Evolutionary conservation across 495 filamentous ascomycete genomes (phyloP).

Genomic region (Penicillium taxi): DNA sequence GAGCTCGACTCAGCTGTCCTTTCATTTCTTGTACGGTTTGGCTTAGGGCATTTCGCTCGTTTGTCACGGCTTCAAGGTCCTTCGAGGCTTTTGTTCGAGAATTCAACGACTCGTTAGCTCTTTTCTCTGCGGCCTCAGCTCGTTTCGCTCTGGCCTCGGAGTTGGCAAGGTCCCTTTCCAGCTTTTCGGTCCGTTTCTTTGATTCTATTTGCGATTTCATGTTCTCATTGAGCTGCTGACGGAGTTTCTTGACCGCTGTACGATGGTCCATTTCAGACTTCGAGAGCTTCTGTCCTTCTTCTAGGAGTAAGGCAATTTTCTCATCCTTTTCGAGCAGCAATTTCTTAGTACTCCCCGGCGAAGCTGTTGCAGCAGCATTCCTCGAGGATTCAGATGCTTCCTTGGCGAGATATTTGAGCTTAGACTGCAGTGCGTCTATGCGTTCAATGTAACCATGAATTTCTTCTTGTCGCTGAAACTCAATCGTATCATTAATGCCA

Average conservation of each 20-base stretch:
- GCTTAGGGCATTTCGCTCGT: conserved; percentile 59
- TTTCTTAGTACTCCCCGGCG: conserved; percentile 59
- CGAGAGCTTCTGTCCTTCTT: conserved; percentile 85
- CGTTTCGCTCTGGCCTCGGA: conserved; percentile 53
- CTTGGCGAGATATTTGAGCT: conserved; percentile 77
- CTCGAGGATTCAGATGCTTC: conserved; percentile 67
- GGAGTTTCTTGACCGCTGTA: conserved; percentile 74
- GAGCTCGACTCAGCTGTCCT: conserved; percentile 59
- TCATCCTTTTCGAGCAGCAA: conserved; percentile 84
- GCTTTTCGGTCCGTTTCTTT: conserved; percentile 54
- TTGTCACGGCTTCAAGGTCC: conserved; percentile 59
- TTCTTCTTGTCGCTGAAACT: conserved; percentile 67
- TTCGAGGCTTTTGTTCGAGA: conserved; percentile 58
- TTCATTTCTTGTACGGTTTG: conserved; percentile 62
- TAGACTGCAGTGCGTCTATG: conserved; percentile 86
- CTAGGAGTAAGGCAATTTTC: conserved; percentile 78
- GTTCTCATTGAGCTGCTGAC: conserved; percentile 55
- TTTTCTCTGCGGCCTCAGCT: conserved; percentile 59
- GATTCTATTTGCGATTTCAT: conserved; percentile 38
- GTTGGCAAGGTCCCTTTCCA: conserved; percentile 53
- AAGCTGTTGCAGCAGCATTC: conserved; percentile 50
- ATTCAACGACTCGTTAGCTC: conserved; percentile 55
- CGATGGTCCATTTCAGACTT: conserved; percentile 78
- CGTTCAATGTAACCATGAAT: conserved; percentile 75
- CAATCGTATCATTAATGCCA: conserved; percentile 38